Evolutionary conservation across 768 basidiomycete species (phyloP), one percentile per base, ranked within the genome.

Genomic region (Megacollybia marginata): DNA sequence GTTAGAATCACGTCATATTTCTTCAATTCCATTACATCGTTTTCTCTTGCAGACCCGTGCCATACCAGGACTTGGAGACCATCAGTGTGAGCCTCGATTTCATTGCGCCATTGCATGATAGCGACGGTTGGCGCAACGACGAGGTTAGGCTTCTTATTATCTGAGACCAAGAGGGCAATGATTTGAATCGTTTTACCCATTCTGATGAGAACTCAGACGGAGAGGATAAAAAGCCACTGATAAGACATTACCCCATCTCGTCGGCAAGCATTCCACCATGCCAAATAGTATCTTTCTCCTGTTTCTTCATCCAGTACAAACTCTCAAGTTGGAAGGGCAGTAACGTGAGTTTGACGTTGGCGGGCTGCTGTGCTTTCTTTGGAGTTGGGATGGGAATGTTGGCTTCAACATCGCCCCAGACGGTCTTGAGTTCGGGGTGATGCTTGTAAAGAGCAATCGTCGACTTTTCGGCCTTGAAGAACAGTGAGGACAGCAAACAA

Each of bases 181-280:
- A 93, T 92, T 62, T 99, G 96, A 52, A 99, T 98, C 0, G 95
- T 99, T 67, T 93, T 92, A 12, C 88, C 88, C 90, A 93, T 92
- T 16, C 88, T 86, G 54, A 13, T 40, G 46, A 34, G 9, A 36
- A 54, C 55, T 28, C 23, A 28, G 23, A 28, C 23, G 23, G 23
- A 28, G 23, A 28, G 4, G 23, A 51, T 45, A 10, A 33, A 48
- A 16, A 40, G 11, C 32, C 9, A 9, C 38, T n/a, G 31, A 10
- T 12, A 9, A 13, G 35, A 35, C 58, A 77, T 65, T 74, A 83
- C 90, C 92, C 92, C 90, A 92, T 92, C 66, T 92, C 90, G 56
- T 92, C 89, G 16, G 93, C 92, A 48, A 97, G 73, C 81, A 97
- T 85, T 5, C 95, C 96, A 34, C 95, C 96, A 44, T 74, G 71